These are phyloP conservation scores for Aeschynomene evenia DNA, from an alignment of 306 rosid genomes.

Conservation along the genomic window DNA sequence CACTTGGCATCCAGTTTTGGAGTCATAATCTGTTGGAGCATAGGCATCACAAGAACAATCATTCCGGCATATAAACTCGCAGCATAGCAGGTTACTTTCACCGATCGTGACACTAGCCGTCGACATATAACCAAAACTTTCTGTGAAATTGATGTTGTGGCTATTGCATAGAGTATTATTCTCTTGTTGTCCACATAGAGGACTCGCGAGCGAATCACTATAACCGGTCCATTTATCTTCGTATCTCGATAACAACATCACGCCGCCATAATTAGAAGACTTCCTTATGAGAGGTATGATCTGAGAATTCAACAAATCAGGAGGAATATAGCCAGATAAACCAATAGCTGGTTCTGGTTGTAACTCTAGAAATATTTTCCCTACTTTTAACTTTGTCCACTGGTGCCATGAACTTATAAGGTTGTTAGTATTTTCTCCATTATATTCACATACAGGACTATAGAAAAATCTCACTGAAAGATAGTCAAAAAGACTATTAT, in stretches of 20 bases:
- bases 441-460: too few relatives aligned
- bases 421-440: neutral
- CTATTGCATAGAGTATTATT: neutral
- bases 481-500: too few relatives aligned
- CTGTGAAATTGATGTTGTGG: neutral
- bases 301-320: slow-evolving; percentile 27
- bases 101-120: neutral
- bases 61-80: slow-evolving; percentile 28
- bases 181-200: slow-evolving; percentile 10
- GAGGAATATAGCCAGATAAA: slow-evolving; percentile 44
- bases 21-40: neutral
- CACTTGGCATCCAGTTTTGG: slow-evolving; percentile 33
- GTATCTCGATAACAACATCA: slow-evolving; percentile 52
- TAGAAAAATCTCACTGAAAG: too few relatives aligned
- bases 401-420: slow-evolving; percentile 39
- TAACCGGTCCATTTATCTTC: slow-evolving; percentile 38
- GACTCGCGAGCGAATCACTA: slow-evolving; percentile 10
- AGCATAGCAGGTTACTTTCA: neutral
- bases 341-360: slow-evolving; percentile 33
- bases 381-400: slow-evolving; percentile 36
- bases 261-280: slow-evolving; percentile 52
- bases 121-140: slow-evolving; percentile 32
- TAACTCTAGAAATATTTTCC: slow-evolving; percentile 45
- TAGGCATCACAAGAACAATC: slow-evolving; percentile 36
- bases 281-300: slow-evolving; percentile 38